Base-by-base conservation (phyloP, 768 basidiomycete species). In the Tephrocybe sp. region DNA sequence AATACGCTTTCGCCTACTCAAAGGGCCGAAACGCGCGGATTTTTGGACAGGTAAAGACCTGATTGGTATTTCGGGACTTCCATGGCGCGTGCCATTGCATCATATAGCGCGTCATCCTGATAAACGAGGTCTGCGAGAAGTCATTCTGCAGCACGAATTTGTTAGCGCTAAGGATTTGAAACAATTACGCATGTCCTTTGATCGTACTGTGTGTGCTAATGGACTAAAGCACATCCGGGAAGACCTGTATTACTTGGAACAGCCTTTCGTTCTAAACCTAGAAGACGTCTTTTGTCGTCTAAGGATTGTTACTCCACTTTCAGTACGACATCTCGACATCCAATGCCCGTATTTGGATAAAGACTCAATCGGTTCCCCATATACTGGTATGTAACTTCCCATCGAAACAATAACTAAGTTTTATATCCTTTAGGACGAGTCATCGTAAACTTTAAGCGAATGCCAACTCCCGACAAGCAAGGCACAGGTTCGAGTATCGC, bases 181-280 rank as follows among this genome's bases (percentile, higher is more conserved):
- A n/a, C 20, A 34, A 8, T 22, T 49, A 39, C 32, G 22, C 39
- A 1, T 23, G 0, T 39, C 48, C 8, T 41, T 49, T 14, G 20
- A 41, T 4, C 12, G 10, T 9, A 3, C n/a, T 9, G 11, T 36
- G 3, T 13, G 10, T 13, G 19, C 20, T 33, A 23, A 17, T 32
- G 5, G 2, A 5, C 14, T 30, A 3, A 41, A 26, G 22, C 3
- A 16, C 13, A 36, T 11, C 11, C 39, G 32, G 19, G 17, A n/a
- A 10, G 39, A 35, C 10, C 5, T 42, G 48, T 49, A 49, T 17
- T 35, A 49, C 41, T 3, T 49, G 32, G 40, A 49, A 9, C 48
- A 36, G 26, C 48, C 48, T 17, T 49, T 49, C 23, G 10, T 42
- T 14, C 5, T 42, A 20, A 33, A 49, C 12, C 3, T 42, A 14